These are phyloP conservation scores for Ceratocystis eucalypticola DNA, from an alignment of 2,329 filamentous ascomycete genomes.

Conservation along the genomic window DNA sequence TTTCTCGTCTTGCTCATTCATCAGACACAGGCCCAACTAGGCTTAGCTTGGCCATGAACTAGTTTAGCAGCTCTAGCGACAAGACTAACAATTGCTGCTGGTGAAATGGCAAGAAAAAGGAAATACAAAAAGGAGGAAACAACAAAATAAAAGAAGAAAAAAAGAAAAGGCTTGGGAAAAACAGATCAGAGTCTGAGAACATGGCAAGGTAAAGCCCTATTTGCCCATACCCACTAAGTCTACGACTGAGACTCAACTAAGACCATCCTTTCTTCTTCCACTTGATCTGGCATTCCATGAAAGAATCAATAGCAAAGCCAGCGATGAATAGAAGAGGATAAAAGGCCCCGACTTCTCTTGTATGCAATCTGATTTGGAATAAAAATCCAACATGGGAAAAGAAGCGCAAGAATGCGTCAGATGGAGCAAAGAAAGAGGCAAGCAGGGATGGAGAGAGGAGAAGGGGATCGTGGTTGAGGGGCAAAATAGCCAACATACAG, in stretches of 20 bases:
- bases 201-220: neutral
- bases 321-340: neutral
- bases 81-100: neutral
- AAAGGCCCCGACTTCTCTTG: neutral
- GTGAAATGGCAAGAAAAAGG: neutral
- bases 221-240: no score
- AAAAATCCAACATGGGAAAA: neutral
- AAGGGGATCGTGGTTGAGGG: neutral
- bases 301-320: neutral
- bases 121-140: neutral
- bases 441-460: neutral
- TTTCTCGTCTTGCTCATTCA: neutral
- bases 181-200: neutral
- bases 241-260: no score
- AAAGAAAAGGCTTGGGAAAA: neutral
- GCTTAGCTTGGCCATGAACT: neutral
- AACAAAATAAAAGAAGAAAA: neutral
- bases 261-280: neutral
- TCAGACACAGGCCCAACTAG: slow-evolving; percentile 1
- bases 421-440: neutral
- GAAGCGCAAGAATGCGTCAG: neutral
- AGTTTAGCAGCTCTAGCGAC: neutral
- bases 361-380: neutral
- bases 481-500: neutral
- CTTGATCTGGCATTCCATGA: neutral